Evolutionary conservation across 192 early-diverging fungal genomes (phyloP).

Genomic region (Spizellomyces punctatus): DNA sequence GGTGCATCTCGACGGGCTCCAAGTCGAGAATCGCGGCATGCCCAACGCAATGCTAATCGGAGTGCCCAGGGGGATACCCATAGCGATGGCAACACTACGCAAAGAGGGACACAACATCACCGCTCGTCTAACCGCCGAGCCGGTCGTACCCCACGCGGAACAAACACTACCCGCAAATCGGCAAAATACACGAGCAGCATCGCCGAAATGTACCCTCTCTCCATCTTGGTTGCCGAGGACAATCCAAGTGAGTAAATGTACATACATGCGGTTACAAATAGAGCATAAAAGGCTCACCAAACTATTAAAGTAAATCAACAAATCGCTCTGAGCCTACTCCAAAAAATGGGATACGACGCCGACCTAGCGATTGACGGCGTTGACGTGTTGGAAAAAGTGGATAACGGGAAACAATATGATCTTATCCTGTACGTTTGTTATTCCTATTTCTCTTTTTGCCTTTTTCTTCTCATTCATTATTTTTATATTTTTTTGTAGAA

Average conservation of each 20-base stretch:
- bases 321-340: constrained; percentile 23
- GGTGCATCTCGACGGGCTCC: no score
- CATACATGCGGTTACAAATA: no score
- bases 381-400: constrained; percentile 20
- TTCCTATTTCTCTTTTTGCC: background rate
- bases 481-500: background rate
- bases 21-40: no score
- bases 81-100: no score
- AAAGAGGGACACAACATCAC: no score
- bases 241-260: constrained; percentile 1
- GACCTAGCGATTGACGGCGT: constrained; percentile 26
- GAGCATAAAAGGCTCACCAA: no score
- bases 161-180: background rate
- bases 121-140: background rate
- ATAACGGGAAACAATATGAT: constrained; percentile 14
- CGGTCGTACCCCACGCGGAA: background rate
- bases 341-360: constrained; percentile 30
- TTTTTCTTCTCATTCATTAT: background rate
- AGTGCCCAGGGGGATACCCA: no score
- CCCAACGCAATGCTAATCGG: no score
- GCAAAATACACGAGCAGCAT: background rate
- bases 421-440: constrained; percentile 15
- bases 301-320: constrained; percentile 20
- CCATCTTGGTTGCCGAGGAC: constrained; percentile 31
- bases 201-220: constrained; percentile 15